Conservation (phyloP, 1,284 basidiomycete species). For the Ceraceosorus bombacis region DNA sequence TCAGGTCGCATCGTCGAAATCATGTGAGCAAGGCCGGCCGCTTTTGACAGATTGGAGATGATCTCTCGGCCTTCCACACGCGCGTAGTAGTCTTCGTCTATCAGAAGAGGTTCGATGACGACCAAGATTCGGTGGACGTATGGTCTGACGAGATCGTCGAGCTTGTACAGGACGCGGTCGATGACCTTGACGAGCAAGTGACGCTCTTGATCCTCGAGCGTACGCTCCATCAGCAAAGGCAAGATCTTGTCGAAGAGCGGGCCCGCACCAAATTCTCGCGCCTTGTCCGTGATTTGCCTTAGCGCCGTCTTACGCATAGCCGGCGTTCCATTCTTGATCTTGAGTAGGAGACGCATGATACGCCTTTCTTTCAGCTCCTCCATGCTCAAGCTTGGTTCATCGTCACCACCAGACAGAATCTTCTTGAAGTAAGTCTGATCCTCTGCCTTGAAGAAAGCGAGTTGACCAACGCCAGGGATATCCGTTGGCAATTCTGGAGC, state of each 20-base stretch:
- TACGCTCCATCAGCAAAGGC: slow-evolving; percentile 96
- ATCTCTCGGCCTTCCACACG: slow-evolving; percentile 99
- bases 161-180: slow-evolving; percentile 95
- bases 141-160: slow-evolving; percentile 95
- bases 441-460: slow-evolving; percentile 97
- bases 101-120: slow-evolving; percentile 96
- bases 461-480: slow-evolving; percentile 91
- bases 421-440: slow-evolving; percentile 97
- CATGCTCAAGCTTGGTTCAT: slow-evolving; percentile 71
- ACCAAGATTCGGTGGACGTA: slow-evolving; percentile 99
- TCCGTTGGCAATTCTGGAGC: slow-evolving; percentile 94
- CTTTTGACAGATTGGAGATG: slow-evolving; percentile 97
- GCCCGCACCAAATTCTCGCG: slow-evolving; percentile 93
- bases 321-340: slow-evolving; percentile 99
- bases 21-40: slow-evolving; percentile 98
- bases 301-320: slow-evolving; percentile 96
- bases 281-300: slow-evolving; percentile 98
- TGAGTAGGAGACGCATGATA: slow-evolving; percentile 98
- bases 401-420: slow-evolving; percentile 88
- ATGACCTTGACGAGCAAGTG: slow-evolving; percentile 99
- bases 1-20: slow-evolving; percentile 99
- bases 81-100: slow-evolving; percentile 99
- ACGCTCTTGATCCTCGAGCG: slow-evolving; percentile 95
- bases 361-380: slow-evolving; percentile 99
- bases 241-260: slow-evolving; percentile 99